Base-by-base conservation (phyloP, 768 basidiomycete species). In the Leucogyrophana mollusca region DNA sequence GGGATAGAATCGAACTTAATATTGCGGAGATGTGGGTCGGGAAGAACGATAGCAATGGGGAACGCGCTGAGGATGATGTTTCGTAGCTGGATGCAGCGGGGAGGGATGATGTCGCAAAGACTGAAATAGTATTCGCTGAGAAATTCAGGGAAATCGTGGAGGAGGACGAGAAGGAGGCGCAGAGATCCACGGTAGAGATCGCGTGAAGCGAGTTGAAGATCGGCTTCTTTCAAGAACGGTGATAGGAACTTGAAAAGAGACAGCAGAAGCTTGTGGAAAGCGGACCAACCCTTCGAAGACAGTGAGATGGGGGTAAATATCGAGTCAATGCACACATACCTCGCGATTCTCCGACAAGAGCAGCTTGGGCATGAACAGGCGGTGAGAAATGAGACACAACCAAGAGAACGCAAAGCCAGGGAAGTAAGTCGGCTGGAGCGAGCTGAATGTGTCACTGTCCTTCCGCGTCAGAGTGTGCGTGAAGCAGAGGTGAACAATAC, bases 111-210 rank as follows among this genome's bases (percentile, higher is more conserved):
- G 53, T 98, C 95, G 60, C 93, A 92, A 24, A 99, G 82, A 34
- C 91, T 87, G 71, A 95, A 94, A 69, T 97, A 95, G 64, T 94
- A 93, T 71, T 94, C 93, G 65, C 87, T 91, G 51, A 98, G 76
- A 75, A 98, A 98, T 51, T 97, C 96, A 41, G 96, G 96, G 76
- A 98, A 98, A 69, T 98, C 96, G 67, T 99, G 94, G 16, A 99
- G 82, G 42, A 99, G 85, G 47, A 98, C 93, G 38, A 99, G 79
- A 39, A 99, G 82, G 23, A 99, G 78, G 27, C 94, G 83, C 37
- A 96, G 74, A 17, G 93, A 80, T 17, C 93, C 96, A 34, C 90
- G 84, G 73, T 94, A 97, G 34, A 99, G 78, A 52, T 91, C 87
- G 34, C 88, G 79, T 17, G 88, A 86, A 4, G 93, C 84, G 18